phyloP scores from a whole-genome alignment of 2,329 filamentous ascomycete species.

The Akanthomyces muscarius region DNA sequence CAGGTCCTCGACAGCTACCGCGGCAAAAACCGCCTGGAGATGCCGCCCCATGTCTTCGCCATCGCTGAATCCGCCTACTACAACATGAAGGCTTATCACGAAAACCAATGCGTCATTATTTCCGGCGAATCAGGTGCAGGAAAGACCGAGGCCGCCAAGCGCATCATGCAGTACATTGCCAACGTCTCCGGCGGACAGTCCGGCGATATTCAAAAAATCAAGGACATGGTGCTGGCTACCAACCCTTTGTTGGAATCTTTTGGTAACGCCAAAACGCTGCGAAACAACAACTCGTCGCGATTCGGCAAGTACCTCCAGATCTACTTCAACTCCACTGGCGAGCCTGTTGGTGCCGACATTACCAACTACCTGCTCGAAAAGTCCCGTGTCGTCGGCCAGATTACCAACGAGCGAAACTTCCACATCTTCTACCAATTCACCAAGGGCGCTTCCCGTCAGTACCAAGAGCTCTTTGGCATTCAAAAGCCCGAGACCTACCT shows the following conservation, averaged over 20 bases:
- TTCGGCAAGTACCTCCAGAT: conserved; percentile 99
- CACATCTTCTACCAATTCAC: conserved; percentile 99
- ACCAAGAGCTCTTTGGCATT: conserved; percentile 82
- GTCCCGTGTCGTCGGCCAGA: conserved; percentile 90
- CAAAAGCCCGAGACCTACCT: conserved; percentile 89
- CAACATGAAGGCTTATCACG: conserved; percentile 99
- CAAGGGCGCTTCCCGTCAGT: conserved; percentile 83
- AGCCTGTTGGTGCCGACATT: conserved; percentile 94
- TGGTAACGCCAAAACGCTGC: conserved; percentile 93
- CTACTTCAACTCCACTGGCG: conserved; percentile 86
- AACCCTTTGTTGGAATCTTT: conserved; percentile 97
- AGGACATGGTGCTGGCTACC: conserved; percentile 98
- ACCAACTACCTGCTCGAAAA: conserved; percentile 98
- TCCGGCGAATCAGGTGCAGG: conserved; percentile 97
- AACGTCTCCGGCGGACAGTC: conserved; percentile 85
- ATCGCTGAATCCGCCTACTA: conserved; percentile 96
- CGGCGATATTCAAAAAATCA: conserved; percentile 90
- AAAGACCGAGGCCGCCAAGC: conserved; percentile 97
- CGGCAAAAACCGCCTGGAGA: conserved; percentile 94
- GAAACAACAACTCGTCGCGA: conserved; percentile 97
- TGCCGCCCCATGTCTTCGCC: conserved; percentile 93
- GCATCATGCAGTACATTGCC: conserved; percentile 99
- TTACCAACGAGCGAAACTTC: conserved; percentile 93
- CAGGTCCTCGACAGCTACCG: conserved; percentile 88
- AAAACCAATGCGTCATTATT: conserved; percentile 99